Evolutionary conservation across 148 eudicot genomes (phyloP), one percentile per base, ranked within the genome.

Genomic region (Rhododendron simsii): DNA sequence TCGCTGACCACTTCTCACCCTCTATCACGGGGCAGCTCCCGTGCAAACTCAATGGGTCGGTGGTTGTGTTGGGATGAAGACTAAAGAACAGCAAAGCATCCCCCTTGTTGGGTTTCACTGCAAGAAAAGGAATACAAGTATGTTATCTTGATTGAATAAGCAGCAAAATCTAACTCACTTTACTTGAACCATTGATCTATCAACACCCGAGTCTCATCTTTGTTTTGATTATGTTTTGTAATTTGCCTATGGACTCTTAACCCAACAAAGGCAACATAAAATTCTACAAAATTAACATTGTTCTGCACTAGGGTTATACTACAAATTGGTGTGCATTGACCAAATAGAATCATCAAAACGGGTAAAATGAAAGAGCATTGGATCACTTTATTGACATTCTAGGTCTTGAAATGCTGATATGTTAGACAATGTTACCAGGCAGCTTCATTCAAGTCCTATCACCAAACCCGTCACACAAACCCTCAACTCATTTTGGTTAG

Each of bases 1-100:
- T 95, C 21, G 99, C 98, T 2, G 98, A 95, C 98, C 98, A 97
- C 84, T 95, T 95, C 88, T 97, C 95, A 2, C 98, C 98, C 85
- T 95, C 94, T 30, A 96, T 90, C 41, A 96, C 95, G 1, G 99
- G 99, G 85, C 98, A 96, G 91, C 98, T 94, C 73, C 95, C 98
- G 47, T 96, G 99, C 90, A 94, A 84, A 92, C 98, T 96, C 71
- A 84, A 28, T 39, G 85, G 12, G 71, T 95, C 98, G 7, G 92
- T 90, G 20, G 96, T 92, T 53, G 94, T 92, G 75, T 96, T 85
- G 0, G 93, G 96, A 73, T 92, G 94, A 76, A 95, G 92, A 90
- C 94, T 93, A 89, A 92, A 96, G 83, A 96, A 96, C 87, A 96
- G 89, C 89, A 96, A 86, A 0, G 99, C 98, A 69, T 96, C 98